These are phyloP conservation scores for Hypsizygus marmoreus DNA, from an alignment of 768 basidiomycete genomes.

Conservation along the genomic window DNA sequence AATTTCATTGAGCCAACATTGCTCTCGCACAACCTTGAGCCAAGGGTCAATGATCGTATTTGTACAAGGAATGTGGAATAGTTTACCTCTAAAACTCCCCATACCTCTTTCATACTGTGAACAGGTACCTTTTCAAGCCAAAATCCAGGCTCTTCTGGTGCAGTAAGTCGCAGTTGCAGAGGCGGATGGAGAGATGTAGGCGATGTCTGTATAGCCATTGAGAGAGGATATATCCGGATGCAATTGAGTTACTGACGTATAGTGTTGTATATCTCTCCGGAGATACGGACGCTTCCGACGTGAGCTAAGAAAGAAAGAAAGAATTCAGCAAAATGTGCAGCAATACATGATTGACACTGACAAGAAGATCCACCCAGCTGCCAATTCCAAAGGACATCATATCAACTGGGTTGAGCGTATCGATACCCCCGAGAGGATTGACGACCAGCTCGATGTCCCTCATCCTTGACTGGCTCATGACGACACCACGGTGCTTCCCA, in stretches of 20 bases:
- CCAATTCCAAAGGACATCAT: slow-evolving; percentile 50
- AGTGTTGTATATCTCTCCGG: slow-evolving; percentile 67
- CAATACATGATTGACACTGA: slow-evolving; percentile 28
- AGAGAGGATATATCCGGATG: too few relatives aligned
- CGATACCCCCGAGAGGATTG: slow-evolving; percentile 54
- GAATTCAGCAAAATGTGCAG: slow-evolving; percentile 5
- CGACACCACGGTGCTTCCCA: slow-evolving; percentile 54
- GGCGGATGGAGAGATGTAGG: slow-evolving; percentile 71
- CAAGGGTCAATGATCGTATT: too few relatives aligned
- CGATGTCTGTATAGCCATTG: slow-evolving; percentile 61
- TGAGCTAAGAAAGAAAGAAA: slow-evolving; percentile 46
- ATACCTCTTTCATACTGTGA: slow-evolving; percentile 70
- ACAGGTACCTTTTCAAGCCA: slow-evolving; percentile 71
- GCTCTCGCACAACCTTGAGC: slow-evolving; percentile 70
- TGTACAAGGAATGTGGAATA: background rate
- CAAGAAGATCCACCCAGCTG: slow-evolving; percentile 70
- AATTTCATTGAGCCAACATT: slow-evolving; percentile 84
- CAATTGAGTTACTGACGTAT: slow-evolving; percentile 54
- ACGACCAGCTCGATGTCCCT: slow-evolving; percentile 69
- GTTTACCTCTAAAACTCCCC: slow-evolving; percentile 71
- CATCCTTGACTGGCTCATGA: slow-evolving; percentile 75
- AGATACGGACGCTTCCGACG: slow-evolving; percentile 45
- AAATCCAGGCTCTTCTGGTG: slow-evolving; percentile 79
- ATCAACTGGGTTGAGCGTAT: slow-evolving; percentile 38
- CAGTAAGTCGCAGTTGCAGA: slow-evolving; percentile 61